Conservation (phyloP, 352 stramenopile species). For the Hyaloperonospora brassicae region DNA sequence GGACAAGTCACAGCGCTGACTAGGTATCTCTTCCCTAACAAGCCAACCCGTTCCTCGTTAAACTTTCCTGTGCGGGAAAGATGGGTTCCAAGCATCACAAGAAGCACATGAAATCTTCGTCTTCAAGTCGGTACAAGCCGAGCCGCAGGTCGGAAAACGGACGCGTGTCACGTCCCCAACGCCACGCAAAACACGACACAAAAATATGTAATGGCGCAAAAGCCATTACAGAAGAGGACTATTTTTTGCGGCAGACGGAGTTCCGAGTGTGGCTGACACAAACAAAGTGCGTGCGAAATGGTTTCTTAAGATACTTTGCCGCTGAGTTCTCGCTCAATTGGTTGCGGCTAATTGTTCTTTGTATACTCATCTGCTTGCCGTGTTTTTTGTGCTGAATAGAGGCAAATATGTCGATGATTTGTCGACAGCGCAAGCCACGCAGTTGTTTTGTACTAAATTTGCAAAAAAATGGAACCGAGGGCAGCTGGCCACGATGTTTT, state of each 20-base stretch:
- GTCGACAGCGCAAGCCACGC: slow-evolving; percentile 41
- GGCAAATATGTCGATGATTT: slow-evolving; percentile 67
- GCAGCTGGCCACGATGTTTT: slow-evolving; percentile 52
- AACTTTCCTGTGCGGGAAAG: too few relatives aligned
- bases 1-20: too few relatives aligned
- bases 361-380: background rate
- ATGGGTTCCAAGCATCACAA: too few relatives aligned
- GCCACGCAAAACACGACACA: slow-evolving; percentile 16
- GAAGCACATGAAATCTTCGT: too few relatives aligned
- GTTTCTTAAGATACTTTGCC: background rate
- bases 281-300: slow-evolving; percentile 24
- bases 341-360: background rate
- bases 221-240: slow-evolving; percentile 51
- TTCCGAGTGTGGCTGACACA: slow-evolving; percentile 71
- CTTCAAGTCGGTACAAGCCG: slow-evolving; percentile 8
- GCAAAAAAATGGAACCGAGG: slow-evolving; percentile 57
- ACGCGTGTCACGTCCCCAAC: slow-evolving; percentile 16
- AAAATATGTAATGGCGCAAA: slow-evolving; percentile 21
- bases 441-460: slow-evolving; percentile 53
- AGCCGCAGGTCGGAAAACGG: slow-evolving; percentile 25
- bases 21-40: too few relatives aligned
- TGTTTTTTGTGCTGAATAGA: slow-evolving; percentile 15
- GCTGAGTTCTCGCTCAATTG: slow-evolving; percentile 2
- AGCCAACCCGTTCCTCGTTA: too few relatives aligned
- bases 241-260: slow-evolving; percentile 54